Evolutionary conservation across 495 filamentous ascomycete species (phyloP), one percentile per base, ranked within the genome.

Genomic region (Podospora tetraspora): DNA sequence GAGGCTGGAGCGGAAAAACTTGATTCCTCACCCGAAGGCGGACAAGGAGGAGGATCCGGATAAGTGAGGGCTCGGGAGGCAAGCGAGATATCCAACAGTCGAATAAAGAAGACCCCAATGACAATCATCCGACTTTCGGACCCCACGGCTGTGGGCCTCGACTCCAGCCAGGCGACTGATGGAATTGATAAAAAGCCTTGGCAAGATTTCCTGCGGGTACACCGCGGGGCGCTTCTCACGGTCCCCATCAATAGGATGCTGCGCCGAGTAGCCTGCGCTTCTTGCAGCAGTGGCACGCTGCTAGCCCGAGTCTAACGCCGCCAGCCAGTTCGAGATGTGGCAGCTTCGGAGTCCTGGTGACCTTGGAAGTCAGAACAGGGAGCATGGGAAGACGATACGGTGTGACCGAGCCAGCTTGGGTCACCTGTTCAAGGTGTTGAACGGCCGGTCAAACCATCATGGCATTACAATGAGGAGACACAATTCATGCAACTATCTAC

Each of bases 171-270:
- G 52, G 30, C 25, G 32, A 57, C 37, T 66, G 67, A 71, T 69
- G 32, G 66, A 72, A 74, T 66, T 69, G 75, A 77, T 74, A 77
- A 77, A 71, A 76, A 67, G 8, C 61, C 73, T 76, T 75, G 74
- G 74, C 74, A 34, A 19, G n/a, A 23, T 61, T 68, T 69, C 22
- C 57, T 61, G 62, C 56, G 57, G 58, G 56, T 24, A 58, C n/a
- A 19, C 32, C 13, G 11, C 27, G 43, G 63, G 57, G 63, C 52
- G 63, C 24, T 27, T 65, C 24, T 19, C n/a, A 1, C 21, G 25
- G n/a, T n/a, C 22, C 25, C 23, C 10, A 52, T 25, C 32, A 68
- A 64, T 64, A 37, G 62, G 62, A 56, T 56, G 21, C 23, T 29
- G 32, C 12, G 63, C 63, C 63, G 60, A 66, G 25, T 19, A 29